Percentiles rank a stretch among this genome's conserved stretches.
Evolutionary conservation across 164 flowering plant species (phyloP).

Genomic region (Annona squamosa): DNA sequence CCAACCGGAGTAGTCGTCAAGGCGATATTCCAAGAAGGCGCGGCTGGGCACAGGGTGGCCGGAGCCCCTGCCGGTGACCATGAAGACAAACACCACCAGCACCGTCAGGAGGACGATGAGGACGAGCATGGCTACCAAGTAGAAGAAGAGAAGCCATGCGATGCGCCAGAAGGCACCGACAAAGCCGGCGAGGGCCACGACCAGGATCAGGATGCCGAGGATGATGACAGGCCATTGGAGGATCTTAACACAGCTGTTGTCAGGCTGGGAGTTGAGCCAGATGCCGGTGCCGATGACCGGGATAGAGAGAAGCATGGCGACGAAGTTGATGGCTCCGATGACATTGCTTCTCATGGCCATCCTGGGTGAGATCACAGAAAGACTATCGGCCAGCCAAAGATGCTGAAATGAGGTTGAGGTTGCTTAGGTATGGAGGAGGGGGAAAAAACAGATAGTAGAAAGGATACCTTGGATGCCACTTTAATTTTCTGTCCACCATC

Average conservation of each 20-base stretch:
- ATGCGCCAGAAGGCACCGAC: constrained; percentile 79
- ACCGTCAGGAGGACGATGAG: constrained; percentile 49
- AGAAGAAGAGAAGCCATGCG: constrained; percentile 52
- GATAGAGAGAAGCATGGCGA: constrained; percentile 71
- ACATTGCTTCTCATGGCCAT: constrained; percentile 87
- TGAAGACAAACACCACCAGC: constrained; percentile 59
- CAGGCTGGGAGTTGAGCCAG: constrained; percentile 67
- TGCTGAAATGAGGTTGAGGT: not conserved
- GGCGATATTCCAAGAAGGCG: constrained; percentile 65
- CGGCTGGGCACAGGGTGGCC: constrained; percentile 76
- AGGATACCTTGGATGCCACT: not conserved
- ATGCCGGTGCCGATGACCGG: constrained; percentile 87
- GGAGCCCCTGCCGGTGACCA: constrained; percentile 64
- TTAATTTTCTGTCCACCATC: not conserved
- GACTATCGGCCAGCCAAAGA: not conserved
- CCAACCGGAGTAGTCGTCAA: constrained; percentile 75
- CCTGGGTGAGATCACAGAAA: not conserved
- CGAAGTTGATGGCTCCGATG: constrained; percentile 81
- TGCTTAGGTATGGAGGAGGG: not conserved
- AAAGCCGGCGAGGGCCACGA: constrained; percentile 64
- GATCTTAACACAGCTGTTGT: constrained; percentile 71
- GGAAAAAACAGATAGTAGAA: not conserved
- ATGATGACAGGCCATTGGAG: constrained; percentile 93
- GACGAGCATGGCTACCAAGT: constrained; percentile 69
- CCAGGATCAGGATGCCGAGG: constrained; percentile 54